Evolutionary conservation across 2,329 filamentous ascomycete genomes (phyloP).

Genomic region (Rhynchosporium secalis): DNA sequence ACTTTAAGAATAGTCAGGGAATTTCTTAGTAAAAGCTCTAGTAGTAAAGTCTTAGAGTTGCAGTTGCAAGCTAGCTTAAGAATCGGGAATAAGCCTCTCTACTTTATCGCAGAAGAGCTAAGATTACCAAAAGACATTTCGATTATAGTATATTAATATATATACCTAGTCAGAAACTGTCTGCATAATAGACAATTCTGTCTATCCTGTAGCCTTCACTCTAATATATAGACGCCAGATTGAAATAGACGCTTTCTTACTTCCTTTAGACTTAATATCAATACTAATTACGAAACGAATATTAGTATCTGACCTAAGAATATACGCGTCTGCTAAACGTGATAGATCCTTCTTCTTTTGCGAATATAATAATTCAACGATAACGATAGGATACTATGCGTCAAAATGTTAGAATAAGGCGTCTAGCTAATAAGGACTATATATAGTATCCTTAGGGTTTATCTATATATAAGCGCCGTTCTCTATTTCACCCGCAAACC

Average conservation of each 20-base stretch:
- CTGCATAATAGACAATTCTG: too few relatives aligned
- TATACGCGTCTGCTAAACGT: conserved; percentile 39
- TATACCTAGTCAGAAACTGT: too few relatives aligned
- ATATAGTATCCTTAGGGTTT: conserved; percentile 21
- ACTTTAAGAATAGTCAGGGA: conserved; percentile 18
- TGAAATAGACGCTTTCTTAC: conserved; percentile 37
- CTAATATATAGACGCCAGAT: conserved; percentile 30
- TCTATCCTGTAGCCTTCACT: too few relatives aligned
- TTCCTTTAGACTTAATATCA: conserved; percentile 38
- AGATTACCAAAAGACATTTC: conserved; percentile 10
- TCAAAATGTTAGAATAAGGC: conserved; percentile 29
- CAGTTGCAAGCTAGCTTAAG: conserved; percentile 22
- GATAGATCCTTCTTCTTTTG: conserved; percentile 37
- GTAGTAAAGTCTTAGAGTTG: conserved; percentile 21
- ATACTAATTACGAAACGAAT: conserved; percentile 40
- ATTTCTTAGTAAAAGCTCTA: conserved; percentile 22
- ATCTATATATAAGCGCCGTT: conserved; percentile 18
- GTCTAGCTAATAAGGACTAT: conserved; percentile 31
- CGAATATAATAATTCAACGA: conserved; percentile 40
- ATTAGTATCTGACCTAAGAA: conserved; percentile 35
- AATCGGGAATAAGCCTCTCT: conserved; percentile 24
- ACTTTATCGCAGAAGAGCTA: conserved; percentile 27
- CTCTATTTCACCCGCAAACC: conserved; percentile 21
- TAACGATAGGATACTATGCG: conserved; percentile 30
- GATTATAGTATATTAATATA: too few relatives aligned